Percentiles rank a stretch among this genome's conserved stretches.
Conservation (phyloP, 805 yeast species). For the Kodamaea sagamina region DNA sequence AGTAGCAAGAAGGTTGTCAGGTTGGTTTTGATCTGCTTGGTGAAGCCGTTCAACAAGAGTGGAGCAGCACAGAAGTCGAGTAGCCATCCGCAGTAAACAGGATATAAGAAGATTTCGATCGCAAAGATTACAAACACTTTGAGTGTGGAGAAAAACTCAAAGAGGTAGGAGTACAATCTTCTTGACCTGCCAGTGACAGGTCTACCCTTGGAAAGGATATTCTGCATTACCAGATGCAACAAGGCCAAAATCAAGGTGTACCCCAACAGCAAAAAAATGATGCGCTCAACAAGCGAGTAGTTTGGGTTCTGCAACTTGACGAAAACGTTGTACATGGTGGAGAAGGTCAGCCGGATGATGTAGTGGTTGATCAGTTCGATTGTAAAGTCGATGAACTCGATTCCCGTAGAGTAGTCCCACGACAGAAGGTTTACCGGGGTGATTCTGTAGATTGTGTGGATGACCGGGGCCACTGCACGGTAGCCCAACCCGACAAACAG, state of each 20-base stretch:
- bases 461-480: neutral
- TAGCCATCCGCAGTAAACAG: conserved; percentile 80
- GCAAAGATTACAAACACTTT: conserved; percentile 77
- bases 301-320: conserved; percentile 18
- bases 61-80: conserved; percentile 72
- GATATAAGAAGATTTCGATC: conserved; percentile 82
- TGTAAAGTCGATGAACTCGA: neutral
- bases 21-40: conserved; percentile 5
- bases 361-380: conserved; percentile 6
- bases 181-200: conserved; percentile 57
- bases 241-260: conserved; percentile 29
- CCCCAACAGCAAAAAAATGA: conserved; percentile 36
- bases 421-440: neutral
- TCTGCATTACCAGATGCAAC: conserved; percentile 31
- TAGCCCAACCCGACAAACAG: conserved; percentile 16
- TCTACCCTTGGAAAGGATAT: conserved; percentile 32
- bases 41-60: conserved; percentile 29
- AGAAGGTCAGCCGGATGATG: neutral
- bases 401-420: neutral
- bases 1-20: conserved; percentile 21
- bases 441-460: neutral
- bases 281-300: conserved; percentile 39
- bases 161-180: conserved; percentile 49
- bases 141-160: conserved; percentile 59
- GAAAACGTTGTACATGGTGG: neutral